phyloP scores from a whole-genome alignment of 495 filamentous ascomycete genomes.

The Aspergillus steynii region DNA sequence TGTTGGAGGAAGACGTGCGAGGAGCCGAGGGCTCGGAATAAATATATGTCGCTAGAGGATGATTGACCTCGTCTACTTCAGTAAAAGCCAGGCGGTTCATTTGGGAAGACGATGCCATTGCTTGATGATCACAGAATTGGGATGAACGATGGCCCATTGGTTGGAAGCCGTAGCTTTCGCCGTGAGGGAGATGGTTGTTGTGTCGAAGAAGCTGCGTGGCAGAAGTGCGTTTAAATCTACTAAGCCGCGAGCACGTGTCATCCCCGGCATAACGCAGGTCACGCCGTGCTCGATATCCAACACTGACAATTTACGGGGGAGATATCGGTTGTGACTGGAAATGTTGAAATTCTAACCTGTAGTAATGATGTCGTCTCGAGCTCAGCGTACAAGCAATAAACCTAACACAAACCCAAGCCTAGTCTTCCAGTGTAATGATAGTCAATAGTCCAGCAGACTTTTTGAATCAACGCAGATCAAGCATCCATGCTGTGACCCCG shows the following conservation, averaged over 20 bases:
- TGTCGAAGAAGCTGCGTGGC: neutral
- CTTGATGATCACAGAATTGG: neutral
- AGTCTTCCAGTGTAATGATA: neutral
- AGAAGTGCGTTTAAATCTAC: neutral
- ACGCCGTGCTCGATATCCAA: neutral
- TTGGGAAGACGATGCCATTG: constrained; percentile 23
- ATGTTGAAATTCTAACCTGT: neutral
- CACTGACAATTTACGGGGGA: no score
- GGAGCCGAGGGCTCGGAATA: constrained; percentile 28
- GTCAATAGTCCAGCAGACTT: constrained; percentile 19
- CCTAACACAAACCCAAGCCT: neutral
- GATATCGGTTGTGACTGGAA: neutral
- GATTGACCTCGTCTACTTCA: constrained; percentile 42
- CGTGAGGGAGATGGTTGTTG: neutral
- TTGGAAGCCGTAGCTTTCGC: neutral
- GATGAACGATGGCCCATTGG: neutral
- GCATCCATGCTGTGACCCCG: constrained; percentile 26
- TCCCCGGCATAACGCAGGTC: neutral
- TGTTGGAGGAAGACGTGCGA: neutral
- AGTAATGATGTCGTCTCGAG: neutral
- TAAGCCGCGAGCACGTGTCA: neutral
- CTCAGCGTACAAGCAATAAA: neutral
- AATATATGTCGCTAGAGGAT: constrained; percentile 37
- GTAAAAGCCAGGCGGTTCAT: constrained; percentile 26
- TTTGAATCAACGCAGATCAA: constrained; percentile 14